phyloP scores from a whole-genome alignment of 176 grass and related monocot genomes.

The Canna indica region DNA sequence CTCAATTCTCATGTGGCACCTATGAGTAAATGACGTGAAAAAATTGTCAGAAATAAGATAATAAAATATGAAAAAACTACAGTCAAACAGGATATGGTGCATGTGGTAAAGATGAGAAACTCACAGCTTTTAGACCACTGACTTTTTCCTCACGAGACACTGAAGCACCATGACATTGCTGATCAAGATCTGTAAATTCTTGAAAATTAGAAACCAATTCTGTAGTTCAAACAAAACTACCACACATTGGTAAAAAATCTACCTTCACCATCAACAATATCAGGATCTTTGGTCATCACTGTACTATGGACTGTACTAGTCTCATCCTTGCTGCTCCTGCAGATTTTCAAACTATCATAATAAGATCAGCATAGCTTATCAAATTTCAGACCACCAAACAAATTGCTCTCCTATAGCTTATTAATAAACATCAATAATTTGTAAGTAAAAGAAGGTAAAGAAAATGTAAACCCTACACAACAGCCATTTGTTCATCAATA shows the following conservation, averaged over 20 bases:
- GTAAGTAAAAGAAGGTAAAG: background rate
- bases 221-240: slow-evolving; percentile 16
- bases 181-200: slow-evolving; percentile 57
- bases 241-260: slow-evolving; percentile 4
- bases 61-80: background rate
- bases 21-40: background rate
- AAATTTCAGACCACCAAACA: background rate
- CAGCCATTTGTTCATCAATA: background rate
- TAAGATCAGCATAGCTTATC: background rate
- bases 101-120: slow-evolving; percentile 22
- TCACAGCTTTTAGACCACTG: slow-evolving; percentile 85
- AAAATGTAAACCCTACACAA: too few relatives aligned
- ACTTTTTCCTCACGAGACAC: slow-evolving; percentile 87
- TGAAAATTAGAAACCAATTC: slow-evolving; percentile 15
- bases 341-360: background rate
- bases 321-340: slow-evolving; percentile 29
- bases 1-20: background rate
- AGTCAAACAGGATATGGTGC: too few relatives aligned
- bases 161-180: slow-evolving; percentile 70
- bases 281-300: slow-evolving; percentile 39
- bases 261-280: slow-evolving; percentile 86
- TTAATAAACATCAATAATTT: background rate
- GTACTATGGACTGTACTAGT: slow-evolving; percentile 34
- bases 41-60: background rate
- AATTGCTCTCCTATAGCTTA: background rate